These are phyloP conservation scores for Eucalyptus decipiens DNA, from an alignment of 345 rosid genomes.

Conservation along the genomic window DNA sequence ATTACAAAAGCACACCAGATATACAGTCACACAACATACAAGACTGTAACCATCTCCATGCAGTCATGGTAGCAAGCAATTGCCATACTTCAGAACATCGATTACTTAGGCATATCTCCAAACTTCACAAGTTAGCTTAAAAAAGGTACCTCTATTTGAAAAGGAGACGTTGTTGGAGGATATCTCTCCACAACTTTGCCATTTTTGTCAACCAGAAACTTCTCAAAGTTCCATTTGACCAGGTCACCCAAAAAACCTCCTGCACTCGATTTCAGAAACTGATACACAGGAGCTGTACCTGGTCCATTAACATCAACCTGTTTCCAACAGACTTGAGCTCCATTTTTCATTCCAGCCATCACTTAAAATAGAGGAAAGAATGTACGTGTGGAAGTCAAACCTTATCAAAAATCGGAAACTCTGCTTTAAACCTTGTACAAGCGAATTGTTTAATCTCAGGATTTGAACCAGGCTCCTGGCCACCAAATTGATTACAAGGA, in stretches of 20 bases:
- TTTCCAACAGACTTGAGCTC: background rate
- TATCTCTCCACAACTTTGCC: conserved; percentile 85
- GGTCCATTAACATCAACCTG: conserved; percentile 96
- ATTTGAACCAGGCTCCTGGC: conserved; percentile 84
- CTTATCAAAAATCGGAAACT: conserved; percentile 90
- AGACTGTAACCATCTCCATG: background rate
- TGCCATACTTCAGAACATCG: background rate
- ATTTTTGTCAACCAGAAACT: conserved; percentile 84
- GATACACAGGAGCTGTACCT: conserved; percentile 76
- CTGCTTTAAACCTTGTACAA: conserved; percentile 84
- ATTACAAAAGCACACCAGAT: background rate
- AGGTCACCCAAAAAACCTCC: conserved; percentile 77
- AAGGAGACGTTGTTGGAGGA: conserved; percentile 92
- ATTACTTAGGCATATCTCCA: background rate
- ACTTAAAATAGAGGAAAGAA: background rate
- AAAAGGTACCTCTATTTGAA: conserved; percentile 71
- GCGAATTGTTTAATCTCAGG: conserved; percentile 72
- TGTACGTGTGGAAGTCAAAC: background rate
- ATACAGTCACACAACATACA: background rate
- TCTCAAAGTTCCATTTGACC: conserved; percentile 94
- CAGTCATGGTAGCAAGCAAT: background rate
- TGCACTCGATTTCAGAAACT: conserved; percentile 71
- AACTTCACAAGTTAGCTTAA: background rate
- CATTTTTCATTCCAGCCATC: background rate
- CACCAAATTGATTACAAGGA: conserved; percentile 91